phyloP scores from a whole-genome alignment of 768 basidiomycete species.

The Scleroderma citrinum region DNA sequence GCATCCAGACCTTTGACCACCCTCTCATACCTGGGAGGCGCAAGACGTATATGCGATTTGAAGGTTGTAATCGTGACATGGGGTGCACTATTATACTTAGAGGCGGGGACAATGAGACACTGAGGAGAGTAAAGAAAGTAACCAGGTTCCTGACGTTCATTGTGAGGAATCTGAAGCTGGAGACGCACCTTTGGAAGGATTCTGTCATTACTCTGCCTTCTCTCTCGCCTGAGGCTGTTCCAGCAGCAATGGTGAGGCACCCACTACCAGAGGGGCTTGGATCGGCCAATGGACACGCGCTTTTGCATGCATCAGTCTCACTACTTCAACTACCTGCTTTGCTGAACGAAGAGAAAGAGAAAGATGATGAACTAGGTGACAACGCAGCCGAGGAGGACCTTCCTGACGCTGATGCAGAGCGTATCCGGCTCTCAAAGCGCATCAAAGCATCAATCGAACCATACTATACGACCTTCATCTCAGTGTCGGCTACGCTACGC shows the following conservation, averaged over 20 bases:
- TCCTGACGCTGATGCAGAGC: conserved; percentile 68
- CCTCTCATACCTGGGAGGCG: conserved; percentile 86
- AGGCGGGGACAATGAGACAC: conserved; percentile 75
- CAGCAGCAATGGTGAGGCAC: conserved; percentile 27
- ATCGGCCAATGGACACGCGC: conserved; percentile 12
- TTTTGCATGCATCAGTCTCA: conserved; percentile 20
- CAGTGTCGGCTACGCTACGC: conserved; percentile 86
- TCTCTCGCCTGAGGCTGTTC: conserved; percentile 61
- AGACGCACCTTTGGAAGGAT: conserved; percentile 92
- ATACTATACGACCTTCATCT: conserved; percentile 83
- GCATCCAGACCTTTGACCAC: conserved; percentile 93
- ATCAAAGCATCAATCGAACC: conserved; percentile 81
- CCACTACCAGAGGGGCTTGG: conserved; percentile 24
- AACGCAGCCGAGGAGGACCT: conserved; percentile 41
- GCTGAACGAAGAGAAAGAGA: conserved; percentile 12
- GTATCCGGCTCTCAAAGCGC: conserved; percentile 60
- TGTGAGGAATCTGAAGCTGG: conserved; percentile 88
- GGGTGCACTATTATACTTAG: conserved; percentile 92
- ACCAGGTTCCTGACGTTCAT: conserved; percentile 89
- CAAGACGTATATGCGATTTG: conserved; percentile 98
- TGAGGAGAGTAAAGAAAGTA: conserved; percentile 86
- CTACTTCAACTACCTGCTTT: conserved; percentile 17
- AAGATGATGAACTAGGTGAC: conserved; percentile 14
- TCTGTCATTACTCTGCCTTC: conserved; percentile 71
- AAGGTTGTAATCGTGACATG: conserved; percentile 89